phyloP scores from a whole-genome alignment of 495 filamentous ascomycete species.

The Hyaloscypha variabilis region DNA sequence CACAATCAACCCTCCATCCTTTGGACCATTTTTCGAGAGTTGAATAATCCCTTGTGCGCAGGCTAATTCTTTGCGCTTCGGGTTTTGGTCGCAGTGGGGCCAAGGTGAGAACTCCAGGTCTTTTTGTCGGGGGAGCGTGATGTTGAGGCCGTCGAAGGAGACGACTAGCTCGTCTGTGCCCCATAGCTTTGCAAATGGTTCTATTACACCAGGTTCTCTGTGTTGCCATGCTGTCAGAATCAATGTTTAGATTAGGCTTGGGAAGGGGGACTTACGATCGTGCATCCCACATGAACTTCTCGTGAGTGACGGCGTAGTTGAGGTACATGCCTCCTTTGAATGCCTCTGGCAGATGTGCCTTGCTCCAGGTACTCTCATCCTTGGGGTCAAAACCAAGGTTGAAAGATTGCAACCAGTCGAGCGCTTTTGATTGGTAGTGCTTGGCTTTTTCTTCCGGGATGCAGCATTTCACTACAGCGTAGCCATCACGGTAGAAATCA shows the following conservation, averaged over 20 bases:
- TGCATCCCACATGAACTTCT: conserved; percentile 46
- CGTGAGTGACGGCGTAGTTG: conserved; percentile 42
- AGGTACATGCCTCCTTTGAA: conserved; percentile 45
- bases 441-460: conserved; percentile 6
- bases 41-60: conserved; percentile 53
- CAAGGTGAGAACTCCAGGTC: conserved; percentile 43
- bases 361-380: no score
- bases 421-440: not conserved
- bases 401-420: conserved; percentile 1
- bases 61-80: conserved; percentile 42
- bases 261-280: conserved; percentile 20
- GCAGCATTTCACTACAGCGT: conserved; percentile 13
- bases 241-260: not conserved
- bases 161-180: conserved; percentile 47
- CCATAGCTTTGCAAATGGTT: conserved; percentile 44
- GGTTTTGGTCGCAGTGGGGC: conserved; percentile 51
- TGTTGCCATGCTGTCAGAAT: conserved; percentile 3
- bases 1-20: conserved; percentile 48
- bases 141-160: conserved; percentile 47
- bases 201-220: conserved; percentile 44
- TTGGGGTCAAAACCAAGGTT: no score
- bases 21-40: conserved; percentile 43
- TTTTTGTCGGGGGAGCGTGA: conserved; percentile 41
- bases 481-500: conserved; percentile 21
- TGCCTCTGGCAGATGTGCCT: no score